Evolutionary conservation across 108 stramenopile genomes (phyloP), one percentile per base, ranked within the genome.

Genomic region (Schizochytrium sp.): DNA sequence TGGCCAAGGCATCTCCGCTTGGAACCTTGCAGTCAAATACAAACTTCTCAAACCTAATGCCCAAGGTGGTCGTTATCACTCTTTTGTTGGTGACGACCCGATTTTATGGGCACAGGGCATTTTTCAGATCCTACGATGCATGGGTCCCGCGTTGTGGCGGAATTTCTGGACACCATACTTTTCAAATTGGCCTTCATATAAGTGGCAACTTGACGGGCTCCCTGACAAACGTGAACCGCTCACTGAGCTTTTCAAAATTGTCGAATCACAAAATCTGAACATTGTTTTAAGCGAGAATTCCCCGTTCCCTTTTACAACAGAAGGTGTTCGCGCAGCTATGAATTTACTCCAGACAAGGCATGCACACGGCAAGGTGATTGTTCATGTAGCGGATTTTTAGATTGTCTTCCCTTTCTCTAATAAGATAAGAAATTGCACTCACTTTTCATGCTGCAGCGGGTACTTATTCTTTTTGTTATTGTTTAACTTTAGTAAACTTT

Each of bases 1-100:
- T 19, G 73, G 49, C 49, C 49, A 83, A 38, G 73, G 73, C 0
- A 28, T 83, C 10, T 53, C 46, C 28, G 73, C 73, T 8, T 83
- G 73, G 73, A 83, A 83, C 19, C 49, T 83, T 42, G 73, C 73
- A 28, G 19, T n/a, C 46, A 83, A 83, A 50, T 47, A 47, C 50
- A 53, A 8, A 12, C 46, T 83, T 53, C 46, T 83, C 73, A 83
- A 83, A 19, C 10, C 73, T 4, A 8, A 19, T 5, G 5, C 28
- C 15, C 46, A 83, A 83, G 72, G 72, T 12, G 72, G 72, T 8
- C 72, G 72, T 42, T 83, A 53, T 19, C 7, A 53, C 15, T 38
- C 73, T 4, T 83, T 83, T 83, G 50, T 83, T 28, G 50, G 49
- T 50, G 50, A 83, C 73, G 28, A 83, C 8, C 19, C n/a, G 28